phyloP scores from a whole-genome alignment of 768 basidiomycete genomes.

The Leccinum obscurum region DNA sequence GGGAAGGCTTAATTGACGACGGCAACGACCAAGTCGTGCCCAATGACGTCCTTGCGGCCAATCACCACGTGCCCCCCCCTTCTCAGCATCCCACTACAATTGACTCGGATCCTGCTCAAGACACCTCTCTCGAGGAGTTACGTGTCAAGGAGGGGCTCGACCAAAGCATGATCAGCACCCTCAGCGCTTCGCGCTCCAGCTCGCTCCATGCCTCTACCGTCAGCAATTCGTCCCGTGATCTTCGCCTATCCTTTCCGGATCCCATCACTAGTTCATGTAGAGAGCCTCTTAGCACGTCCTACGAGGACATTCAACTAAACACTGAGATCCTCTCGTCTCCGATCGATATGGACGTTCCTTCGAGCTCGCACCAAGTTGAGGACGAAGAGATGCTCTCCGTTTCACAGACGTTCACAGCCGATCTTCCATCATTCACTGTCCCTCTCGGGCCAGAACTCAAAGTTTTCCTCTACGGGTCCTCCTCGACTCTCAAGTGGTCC shows the following conservation, averaged over 20 bases:
- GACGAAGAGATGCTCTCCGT: constrained; percentile 35
- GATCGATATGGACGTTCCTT: constrained; percentile 18
- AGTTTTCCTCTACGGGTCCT: constrained; percentile 66
- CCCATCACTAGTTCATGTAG: constrained; percentile 72
- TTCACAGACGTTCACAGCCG: constrained; percentile 27
- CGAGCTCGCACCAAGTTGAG: constrained; percentile 21
- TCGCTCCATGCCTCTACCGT: constrained; percentile 53
- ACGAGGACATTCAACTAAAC: constrained; percentile 48
- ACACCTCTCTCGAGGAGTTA: constrained; percentile 57
- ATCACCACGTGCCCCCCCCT: constrained; percentile 24
- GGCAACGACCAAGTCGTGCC: constrained; percentile 47
- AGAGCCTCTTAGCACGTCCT: constrained; percentile 57
- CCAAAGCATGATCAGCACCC: constrained; percentile 80
- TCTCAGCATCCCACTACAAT: constrained; percentile 27
- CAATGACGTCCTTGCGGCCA: constrained; percentile 24
- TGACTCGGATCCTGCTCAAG: constrained; percentile 28
- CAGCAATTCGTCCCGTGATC: constrained; percentile 67
- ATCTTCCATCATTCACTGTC: constrained; percentile 29
- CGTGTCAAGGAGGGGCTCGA: constrained; percentile 73
- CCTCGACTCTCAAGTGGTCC: constrained; percentile 59
- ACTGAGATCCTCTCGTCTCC: constrained; percentile 33
- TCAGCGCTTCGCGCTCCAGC: constrained; percentile 71
- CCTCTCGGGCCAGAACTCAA: constrained; percentile 46
- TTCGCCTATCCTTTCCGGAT: constrained; percentile 82
- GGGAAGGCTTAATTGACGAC: constrained; percentile 77